A percentile compares a stretch with the other conserved stretches of the same genome.
Evolutionary conservation across 2,329 filamentous ascomycete genomes (phyloP).

Genomic region (Diaporthe sp.): DNA sequence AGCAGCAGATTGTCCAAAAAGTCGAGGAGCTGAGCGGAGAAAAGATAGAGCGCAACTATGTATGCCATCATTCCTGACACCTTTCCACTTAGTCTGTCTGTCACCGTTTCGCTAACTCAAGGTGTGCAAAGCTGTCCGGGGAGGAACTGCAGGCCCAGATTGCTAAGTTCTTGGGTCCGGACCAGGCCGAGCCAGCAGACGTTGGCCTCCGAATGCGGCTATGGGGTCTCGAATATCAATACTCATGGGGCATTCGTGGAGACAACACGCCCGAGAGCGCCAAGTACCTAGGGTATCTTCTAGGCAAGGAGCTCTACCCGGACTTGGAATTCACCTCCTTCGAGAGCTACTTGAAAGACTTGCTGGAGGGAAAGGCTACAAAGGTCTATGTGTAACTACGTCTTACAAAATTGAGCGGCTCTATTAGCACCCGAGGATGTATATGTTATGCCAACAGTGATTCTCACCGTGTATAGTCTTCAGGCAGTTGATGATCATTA

Average conservation of each 20-base stretch:
- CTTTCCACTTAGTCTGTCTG: neutral
- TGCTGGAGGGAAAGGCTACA: constrained; percentile 19
- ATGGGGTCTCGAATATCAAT: constrained; percentile 24
- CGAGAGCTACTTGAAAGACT: constrained; percentile 17
- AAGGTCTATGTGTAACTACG: neutral
- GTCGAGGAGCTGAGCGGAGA: constrained; percentile 65
- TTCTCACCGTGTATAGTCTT: no score
- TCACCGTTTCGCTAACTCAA: neutral
- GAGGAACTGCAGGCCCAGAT: constrained; percentile 14
- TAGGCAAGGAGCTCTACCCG: constrained; percentile 37
- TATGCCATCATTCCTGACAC: constrained; percentile 40
- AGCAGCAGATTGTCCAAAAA: constrained; percentile 60
- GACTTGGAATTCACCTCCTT: constrained; percentile 20
- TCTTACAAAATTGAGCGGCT: neutral
- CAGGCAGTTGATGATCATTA: neutral
- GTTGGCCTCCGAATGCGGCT: neutral
- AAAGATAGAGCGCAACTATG: constrained; percentile 55
- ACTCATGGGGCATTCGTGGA: constrained; percentile 38
- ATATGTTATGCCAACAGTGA: no score
- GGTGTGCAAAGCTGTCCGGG: neutral
- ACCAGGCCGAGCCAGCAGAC: neutral
- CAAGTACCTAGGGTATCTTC: constrained; percentile 36
- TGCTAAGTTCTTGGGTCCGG: constrained; percentile 5
- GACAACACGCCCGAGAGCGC: constrained; percentile 37
- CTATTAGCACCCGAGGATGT: neutral